These are phyloP conservation scores for Nicotiana rustica DNA, from an alignment of 305 asterid genomes.

Conservation along the genomic window DNA sequence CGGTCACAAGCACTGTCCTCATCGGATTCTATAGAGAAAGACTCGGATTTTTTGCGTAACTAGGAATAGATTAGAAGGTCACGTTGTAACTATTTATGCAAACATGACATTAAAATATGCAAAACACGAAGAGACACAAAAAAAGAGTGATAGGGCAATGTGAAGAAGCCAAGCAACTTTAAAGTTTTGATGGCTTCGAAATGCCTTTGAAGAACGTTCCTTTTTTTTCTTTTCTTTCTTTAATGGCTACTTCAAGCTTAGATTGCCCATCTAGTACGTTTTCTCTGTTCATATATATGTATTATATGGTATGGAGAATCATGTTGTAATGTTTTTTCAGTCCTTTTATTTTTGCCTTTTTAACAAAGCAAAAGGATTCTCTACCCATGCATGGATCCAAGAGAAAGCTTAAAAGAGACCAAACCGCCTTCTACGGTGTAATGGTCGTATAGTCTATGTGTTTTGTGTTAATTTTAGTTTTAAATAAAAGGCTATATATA, in stretches of 20 bases:
- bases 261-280: slow-evolving; percentile 57
- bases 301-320: slow-evolving; percentile 30
- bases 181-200: slow-evolving; percentile 51
- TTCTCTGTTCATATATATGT: slow-evolving; percentile 37
- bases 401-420: slow-evolving; percentile 45
- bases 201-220: slow-evolving; percentile 46
- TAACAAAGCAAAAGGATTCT: slow-evolving; percentile 39
- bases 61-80: slow-evolving; percentile 12
- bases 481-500: slow-evolving; percentile 18
- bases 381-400: slow-evolving; percentile 44
- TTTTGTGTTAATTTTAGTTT: background rate
- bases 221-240: slow-evolving; percentile 37
- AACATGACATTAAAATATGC: slow-evolving; percentile 19
- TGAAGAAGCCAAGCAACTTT: slow-evolving; percentile 50
- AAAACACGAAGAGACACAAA: slow-evolving; percentile 43
- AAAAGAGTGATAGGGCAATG: slow-evolving; percentile 43
- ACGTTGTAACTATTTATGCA: slow-evolving; percentile 25
- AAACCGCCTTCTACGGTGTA: slow-evolving; percentile 31
- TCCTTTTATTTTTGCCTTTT: slow-evolving; percentile 30
- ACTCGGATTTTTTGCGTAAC: background rate
- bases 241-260: slow-evolving; percentile 32
- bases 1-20: slow-evolving; percentile 16
- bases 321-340: slow-evolving; percentile 26
- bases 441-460: slow-evolving; percentile 23
- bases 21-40: slow-evolving; percentile 39